A percentile compares a stretch with the other conserved stretches of the same genome.
These are phyloP conservation scores for Chondrostereum purpureum DNA, from an alignment of 1,284 basidiomycete genomes.

Conservation along the genomic window DNA sequence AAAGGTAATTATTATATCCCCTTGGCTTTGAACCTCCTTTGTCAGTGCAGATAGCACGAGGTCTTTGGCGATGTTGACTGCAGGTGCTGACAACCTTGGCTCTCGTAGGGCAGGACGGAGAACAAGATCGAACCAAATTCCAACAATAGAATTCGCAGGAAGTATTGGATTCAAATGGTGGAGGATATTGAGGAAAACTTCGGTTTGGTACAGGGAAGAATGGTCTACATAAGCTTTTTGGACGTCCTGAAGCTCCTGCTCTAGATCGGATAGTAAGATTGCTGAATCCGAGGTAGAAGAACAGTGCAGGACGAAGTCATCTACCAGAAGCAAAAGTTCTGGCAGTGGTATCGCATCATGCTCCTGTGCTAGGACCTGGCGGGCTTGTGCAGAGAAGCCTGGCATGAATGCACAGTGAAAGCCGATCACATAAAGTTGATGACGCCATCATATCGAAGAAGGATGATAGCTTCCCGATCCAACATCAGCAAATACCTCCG, in stretches of 20 bases:
- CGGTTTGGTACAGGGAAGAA: conserved; percentile 49
- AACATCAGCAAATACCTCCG: conserved; percentile 10
- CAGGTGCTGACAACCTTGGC: conserved; percentile 51
- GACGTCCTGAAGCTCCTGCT: conserved; percentile 61
- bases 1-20: conserved; percentile 29
- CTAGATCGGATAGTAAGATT: conserved; percentile 40
- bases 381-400: conserved; percentile 43
- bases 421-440: too few relatives aligned
- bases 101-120: conserved; percentile 70
- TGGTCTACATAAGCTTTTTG: conserved; percentile 60
- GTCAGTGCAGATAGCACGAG: conserved; percentile 58
- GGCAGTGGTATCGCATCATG: conserved; percentile 31
- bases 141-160: conserved; percentile 57
- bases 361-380: conserved; percentile 42
- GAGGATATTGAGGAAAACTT: conserved; percentile 60
- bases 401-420: conserved; percentile 27
- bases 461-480: neutral
- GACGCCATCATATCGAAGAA: too few relatives aligned
- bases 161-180: conserved; percentile 56
- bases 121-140: conserved; percentile 72
- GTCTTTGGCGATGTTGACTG: conserved; percentile 63
- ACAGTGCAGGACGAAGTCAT: conserved; percentile 47
- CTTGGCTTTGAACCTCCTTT: conserved; percentile 40
- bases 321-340: conserved; percentile 42
- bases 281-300: conserved; percentile 38